These are phyloP conservation scores for Grigorovia jiainica DNA, from an alignment of 805 yeast genomes.

Conservation along the genomic window DNA sequence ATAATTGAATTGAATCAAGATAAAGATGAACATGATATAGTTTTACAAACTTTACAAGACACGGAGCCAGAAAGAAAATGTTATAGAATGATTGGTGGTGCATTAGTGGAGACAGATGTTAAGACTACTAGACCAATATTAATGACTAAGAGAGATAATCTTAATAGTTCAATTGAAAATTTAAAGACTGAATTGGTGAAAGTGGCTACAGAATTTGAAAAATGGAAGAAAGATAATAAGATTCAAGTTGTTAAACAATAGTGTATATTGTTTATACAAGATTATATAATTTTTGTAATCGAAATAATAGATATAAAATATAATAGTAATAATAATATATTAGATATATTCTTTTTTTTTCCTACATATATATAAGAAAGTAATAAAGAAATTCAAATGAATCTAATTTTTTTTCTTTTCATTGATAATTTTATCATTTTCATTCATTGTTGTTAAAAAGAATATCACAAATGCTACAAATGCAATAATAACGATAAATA, in stretches of 20 bases:
- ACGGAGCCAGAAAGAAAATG: constrained; percentile 63
- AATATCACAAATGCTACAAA: constrained; percentile 73
- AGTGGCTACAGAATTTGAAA: constrained; percentile 25
- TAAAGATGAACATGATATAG: constrained; percentile 42
- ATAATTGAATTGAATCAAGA: constrained; percentile 41
- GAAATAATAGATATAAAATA: no score
- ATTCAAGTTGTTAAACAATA: constrained; percentile 27
- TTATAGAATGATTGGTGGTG: constrained; percentile 91
- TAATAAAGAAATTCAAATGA: no score
- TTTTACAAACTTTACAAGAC: constrained; percentile 44
- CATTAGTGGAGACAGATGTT: constrained; percentile 72
- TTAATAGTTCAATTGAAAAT: constrained; percentile 21
- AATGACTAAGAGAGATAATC: constrained; percentile 44
- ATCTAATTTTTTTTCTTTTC: constrained; percentile 20
- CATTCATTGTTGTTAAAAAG: constrained; percentile 32
- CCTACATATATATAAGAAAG: no score
- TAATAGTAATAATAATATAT: no score
- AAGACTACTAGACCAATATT: constrained; percentile 63
- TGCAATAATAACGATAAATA: constrained; percentile 55
- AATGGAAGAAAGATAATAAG: constrained; percentile 29
- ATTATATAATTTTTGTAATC: no score
- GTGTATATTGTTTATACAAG: no score
- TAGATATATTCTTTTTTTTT: no score
- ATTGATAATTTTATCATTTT: constrained; percentile 6
- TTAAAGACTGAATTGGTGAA: constrained; percentile 24